These are phyloP conservation scores for Berkeleyomyces rouxiae DNA, from an alignment of 2,329 filamentous ascomycete species.

Conservation along the genomic window DNA sequence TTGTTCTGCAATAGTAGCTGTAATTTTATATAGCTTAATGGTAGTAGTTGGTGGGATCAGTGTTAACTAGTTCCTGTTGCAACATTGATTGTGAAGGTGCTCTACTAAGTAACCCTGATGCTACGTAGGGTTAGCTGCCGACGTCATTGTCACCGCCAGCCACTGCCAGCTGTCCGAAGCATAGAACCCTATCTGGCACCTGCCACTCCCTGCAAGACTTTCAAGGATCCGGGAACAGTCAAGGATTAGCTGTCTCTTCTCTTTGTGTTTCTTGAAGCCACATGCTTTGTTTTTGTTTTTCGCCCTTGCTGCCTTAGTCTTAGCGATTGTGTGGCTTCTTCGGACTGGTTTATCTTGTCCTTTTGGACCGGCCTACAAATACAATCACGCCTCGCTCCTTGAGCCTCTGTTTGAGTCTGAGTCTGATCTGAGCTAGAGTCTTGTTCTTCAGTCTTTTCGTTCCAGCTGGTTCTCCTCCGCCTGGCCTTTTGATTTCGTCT, in stretches of 20 bases:
- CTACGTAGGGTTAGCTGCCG: no score
- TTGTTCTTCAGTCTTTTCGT: neutral
- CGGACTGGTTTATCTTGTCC: neutral
- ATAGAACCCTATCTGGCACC: no score
- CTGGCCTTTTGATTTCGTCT: neutral
- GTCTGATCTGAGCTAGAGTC: no score
- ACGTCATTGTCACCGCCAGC: no score
- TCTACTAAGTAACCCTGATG: no score
- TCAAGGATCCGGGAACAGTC: no score
- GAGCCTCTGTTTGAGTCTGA: neutral
- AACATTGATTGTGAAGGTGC: neutral
- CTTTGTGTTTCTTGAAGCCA: neutral
- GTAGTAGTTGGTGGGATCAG: no score
- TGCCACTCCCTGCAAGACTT: neutral
- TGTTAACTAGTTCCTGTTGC: neutral
- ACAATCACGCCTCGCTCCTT: neutral
- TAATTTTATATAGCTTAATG: no score
- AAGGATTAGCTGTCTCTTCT: no score
- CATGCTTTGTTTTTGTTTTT: neutral
- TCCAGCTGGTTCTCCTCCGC: neutral
- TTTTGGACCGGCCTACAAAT: neutral
- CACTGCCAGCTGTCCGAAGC: no score
- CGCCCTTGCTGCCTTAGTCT: neutral
- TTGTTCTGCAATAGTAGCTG: no score
- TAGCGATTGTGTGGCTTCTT: conserved; percentile 1